phyloP scores from a whole-genome alignment of 345 rosid species.

The Triadica sebifera region DNA sequence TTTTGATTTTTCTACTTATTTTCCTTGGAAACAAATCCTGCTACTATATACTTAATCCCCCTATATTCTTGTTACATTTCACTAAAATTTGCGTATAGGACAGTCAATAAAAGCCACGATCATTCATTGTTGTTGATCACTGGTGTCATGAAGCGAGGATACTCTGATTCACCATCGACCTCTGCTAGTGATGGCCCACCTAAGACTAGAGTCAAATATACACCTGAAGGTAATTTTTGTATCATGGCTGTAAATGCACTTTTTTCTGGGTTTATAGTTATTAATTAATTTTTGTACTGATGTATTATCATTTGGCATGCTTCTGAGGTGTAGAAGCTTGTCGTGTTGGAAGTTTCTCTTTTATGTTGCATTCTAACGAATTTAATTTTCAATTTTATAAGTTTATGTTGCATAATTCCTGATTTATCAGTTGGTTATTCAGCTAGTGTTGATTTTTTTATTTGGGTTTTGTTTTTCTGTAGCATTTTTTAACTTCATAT shows the following conservation, averaged over 20 bases:
- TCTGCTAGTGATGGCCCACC: conserved; percentile 53
- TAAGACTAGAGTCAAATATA: conserved; percentile 55
- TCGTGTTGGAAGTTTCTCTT: not conserved
- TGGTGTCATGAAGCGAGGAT: conserved; percentile 68
- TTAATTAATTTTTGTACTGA: not conserved
- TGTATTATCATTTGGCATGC: no score
- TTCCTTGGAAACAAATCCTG: not conserved
- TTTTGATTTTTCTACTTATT: not conserved
- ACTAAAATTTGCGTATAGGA: not conserved
- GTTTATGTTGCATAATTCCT: not conserved
- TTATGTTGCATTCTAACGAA: not conserved
- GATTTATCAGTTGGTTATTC: not conserved
- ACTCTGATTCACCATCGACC: conserved; percentile 58
- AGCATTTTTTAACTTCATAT: not conserved
- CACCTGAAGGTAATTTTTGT: conserved; percentile 57
- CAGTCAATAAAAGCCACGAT: not conserved
- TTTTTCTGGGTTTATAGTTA: not conserved
- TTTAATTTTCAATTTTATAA: conserved; percentile 11
- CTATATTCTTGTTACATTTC: not conserved
- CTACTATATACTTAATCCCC: not conserved
- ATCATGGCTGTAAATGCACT: not conserved
- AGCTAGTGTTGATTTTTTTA: not conserved
- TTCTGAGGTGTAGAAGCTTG: no score
- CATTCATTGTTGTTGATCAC: not conserved
- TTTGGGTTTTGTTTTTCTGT: not conserved